Evolutionary conservation across 1,284 basidiomycete genomes (phyloP), one percentile per base, ranked within the genome.

Genomic region (Retiboletus fuscus): DNA sequence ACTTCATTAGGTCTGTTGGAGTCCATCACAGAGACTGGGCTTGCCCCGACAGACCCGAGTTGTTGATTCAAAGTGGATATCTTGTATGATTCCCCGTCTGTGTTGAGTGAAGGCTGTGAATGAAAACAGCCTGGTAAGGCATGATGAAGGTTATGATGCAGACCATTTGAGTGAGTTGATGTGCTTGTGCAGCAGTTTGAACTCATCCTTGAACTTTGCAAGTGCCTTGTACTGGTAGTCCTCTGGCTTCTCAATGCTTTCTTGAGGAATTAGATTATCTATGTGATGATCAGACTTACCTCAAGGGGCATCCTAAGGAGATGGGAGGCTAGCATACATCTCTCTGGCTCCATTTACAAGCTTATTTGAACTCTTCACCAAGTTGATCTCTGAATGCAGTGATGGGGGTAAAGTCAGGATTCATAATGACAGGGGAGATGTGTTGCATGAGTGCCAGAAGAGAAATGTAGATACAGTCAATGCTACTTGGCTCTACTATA

Each of bases 201-300:
- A 47, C 12, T 47, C 61, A 15, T 28, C 30, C 61, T 47, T 34
- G 24, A 12, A 44, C 11, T 28, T 15, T 12, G 22, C 12, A 8
- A 44, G 61, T 24, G 61, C 61, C 11, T 62, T 34, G 61, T 62
- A 47, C 34, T n/a, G n/a, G n/a, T n/a, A n/a, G n/a, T 62, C 22
- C 8, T 26, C 61, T 3, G 61, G 61, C 12, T 62, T 12, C 20
- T 28, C 26, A 28, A 28, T 26, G 47, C 61, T 2, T 62, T 62
- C 44, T 30, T 30, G 28, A 62, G 61, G 22, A 46, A 62, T 10
- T 28, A 5, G 15, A 62, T 20, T 62, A 62, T 62, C 61, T 62
- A 43, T 62, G 7, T 24, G 8, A 47, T 62, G 8, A n/a, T 49
- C 47, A 49, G 24, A 49, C n/a, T n/a, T n/a, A 22, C 11, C 3